Conservation (phyloP, 1,284 basidiomycete species). For the Taiwanofungus camphoratus region DNA sequence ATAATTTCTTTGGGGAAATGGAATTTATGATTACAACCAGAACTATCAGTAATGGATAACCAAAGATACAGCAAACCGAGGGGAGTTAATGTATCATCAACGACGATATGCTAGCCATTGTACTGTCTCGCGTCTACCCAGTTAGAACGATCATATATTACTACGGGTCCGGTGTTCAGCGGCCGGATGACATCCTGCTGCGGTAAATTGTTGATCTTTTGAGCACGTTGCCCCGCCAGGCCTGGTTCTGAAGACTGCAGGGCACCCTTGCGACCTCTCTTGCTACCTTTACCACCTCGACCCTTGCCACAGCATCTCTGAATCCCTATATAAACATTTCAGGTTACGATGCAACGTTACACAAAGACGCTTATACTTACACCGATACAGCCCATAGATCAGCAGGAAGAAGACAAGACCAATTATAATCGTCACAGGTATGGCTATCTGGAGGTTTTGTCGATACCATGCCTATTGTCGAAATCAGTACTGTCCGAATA, state of each 20-base stretch:
- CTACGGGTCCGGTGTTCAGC: no score
- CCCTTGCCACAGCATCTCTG: background rate
- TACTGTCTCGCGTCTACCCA: constrained; percentile 44
- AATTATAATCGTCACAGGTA: constrained; percentile 74
- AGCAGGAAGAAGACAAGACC: constrained; percentile 52
- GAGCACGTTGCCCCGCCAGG: background rate
- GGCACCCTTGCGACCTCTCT: background rate
- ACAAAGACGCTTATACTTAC: constrained; percentile 6
- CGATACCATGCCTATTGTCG: constrained; percentile 57
- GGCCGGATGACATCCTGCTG: background rate
- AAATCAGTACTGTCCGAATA: background rate
- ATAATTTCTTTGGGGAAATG: no score
- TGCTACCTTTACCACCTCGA: background rate
- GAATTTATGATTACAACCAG: no score
- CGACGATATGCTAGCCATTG: constrained; percentile 37
- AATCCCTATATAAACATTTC: background rate
- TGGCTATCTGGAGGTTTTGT: constrained; percentile 74
- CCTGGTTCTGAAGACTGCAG: constrained; percentile 1
- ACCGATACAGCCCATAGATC: constrained; percentile 13
- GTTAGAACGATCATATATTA: constrained; percentile 20
- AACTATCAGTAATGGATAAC: no score
- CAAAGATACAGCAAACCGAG: no score
- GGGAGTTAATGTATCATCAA: no score
- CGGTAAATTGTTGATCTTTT: constrained; percentile 1
- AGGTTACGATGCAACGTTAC: no score